phyloP scores from a whole-genome alignment of 805 yeast genomes.

The Scheffersomyces amazonensis region DNA sequence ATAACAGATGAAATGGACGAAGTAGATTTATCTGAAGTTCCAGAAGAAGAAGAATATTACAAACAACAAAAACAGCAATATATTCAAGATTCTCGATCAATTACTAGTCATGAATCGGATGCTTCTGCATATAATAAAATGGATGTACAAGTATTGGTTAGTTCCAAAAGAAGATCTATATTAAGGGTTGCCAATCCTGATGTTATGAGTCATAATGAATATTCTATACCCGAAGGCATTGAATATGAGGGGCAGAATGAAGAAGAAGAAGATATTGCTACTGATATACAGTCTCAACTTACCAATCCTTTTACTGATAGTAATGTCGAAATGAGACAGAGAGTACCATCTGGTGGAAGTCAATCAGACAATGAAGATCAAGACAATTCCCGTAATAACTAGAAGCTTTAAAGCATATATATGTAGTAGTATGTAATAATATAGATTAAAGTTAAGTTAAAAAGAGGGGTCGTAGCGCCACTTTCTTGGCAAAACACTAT shows the following conservation, averaged over 20 bases:
- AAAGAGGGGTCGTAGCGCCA: too few relatives aligned
- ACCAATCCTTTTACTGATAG: neutral
- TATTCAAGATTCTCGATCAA: neutral
- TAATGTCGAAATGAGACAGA: neutral
- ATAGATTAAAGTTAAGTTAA: too few relatives aligned
- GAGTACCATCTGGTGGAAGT: neutral
- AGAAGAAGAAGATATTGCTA: constrained; percentile 5
- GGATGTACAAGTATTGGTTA: constrained; percentile 72
- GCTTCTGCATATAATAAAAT: constrained; percentile 45
- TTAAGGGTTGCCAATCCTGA: constrained; percentile 64
- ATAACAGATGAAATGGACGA: constrained; percentile 1
- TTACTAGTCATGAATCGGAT: constrained; percentile 12
- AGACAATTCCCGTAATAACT: too few relatives aligned
- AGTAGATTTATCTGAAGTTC: neutral
- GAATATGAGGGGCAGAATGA: constrained; percentile 6
- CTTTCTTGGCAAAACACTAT: too few relatives aligned
- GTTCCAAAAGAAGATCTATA: constrained; percentile 59
- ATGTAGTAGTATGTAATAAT: too few relatives aligned
- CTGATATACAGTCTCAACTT: neutral
- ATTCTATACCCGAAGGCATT: constrained; percentile 8
- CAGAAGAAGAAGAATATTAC: neutral
- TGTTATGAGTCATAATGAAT: constrained; percentile 2
- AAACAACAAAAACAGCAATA: neutral
- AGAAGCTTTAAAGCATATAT: too few relatives aligned
- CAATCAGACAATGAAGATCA: neutral